phyloP scores from a whole-genome alignment of 2,329 filamentous ascomycete genomes.

The Pezicula radicicola region DNA sequence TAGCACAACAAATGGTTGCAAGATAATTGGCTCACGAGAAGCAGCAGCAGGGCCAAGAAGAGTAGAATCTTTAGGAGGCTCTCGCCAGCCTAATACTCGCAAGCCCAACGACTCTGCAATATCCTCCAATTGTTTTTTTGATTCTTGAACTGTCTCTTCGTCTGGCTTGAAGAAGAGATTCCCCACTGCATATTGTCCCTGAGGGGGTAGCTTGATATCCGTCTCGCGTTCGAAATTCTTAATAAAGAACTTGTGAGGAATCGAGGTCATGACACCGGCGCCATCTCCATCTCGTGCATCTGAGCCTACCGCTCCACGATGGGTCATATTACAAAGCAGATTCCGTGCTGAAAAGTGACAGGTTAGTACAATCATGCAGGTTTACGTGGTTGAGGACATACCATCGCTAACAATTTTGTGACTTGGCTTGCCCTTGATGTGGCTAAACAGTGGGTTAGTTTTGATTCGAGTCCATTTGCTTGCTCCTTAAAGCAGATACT shows the following conservation, averaged over 20 bases:
- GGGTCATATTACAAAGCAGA: slow-evolving; percentile 99
- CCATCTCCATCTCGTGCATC: slow-evolving; percentile 97
- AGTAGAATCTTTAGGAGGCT: slow-evolving; percentile 89
- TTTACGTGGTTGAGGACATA: slow-evolving; percentile 34
- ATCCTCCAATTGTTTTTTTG: slow-evolving; percentile 89
- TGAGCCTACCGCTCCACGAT: slow-evolving; percentile 95
- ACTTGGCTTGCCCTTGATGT: slow-evolving; percentile 95
- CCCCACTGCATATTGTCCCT: slow-evolving; percentile 93
- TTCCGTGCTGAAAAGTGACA: slow-evolving; percentile 64
- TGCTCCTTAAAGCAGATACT: slow-evolving; percentile 32
- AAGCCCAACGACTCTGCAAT: slow-evolving; percentile 85
- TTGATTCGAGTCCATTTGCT: not conserved
- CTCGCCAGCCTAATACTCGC: slow-evolving; percentile 92
- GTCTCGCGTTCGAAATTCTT: slow-evolving; percentile 97
- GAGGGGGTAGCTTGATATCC: slow-evolving; percentile 79
- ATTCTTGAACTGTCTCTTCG: slow-evolving; percentile 83
- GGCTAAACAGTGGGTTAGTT: slow-evolving; percentile 48
- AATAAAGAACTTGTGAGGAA: slow-evolving; percentile 96
- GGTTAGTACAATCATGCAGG: slow-evolving; percentile 27
- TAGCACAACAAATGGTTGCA: slow-evolving; percentile 93
- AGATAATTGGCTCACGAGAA: slow-evolving; percentile 90
- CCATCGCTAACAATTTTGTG: slow-evolving; percentile 99
- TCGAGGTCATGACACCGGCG: slow-evolving; percentile 98
- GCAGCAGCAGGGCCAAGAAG: slow-evolving; percentile 89
- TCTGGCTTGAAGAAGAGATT: slow-evolving; percentile 99